phyloP scores from a whole-genome alignment of 441 rosid species.

The Populus tomentosa region DNA sequence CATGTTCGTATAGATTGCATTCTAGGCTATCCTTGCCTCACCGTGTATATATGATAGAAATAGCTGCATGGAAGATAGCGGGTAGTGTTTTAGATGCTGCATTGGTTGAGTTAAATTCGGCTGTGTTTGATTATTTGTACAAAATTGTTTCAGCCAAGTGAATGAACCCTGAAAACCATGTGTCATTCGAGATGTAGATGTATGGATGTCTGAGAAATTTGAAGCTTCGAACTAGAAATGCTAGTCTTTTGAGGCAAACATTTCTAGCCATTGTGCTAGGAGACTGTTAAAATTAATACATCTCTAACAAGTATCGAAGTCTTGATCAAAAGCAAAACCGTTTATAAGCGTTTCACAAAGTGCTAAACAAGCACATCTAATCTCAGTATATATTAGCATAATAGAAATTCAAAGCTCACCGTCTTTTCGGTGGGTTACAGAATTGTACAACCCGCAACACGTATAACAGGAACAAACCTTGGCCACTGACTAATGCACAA shows the following conservation, averaged over 20 bases:
- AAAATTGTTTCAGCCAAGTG: neutral
- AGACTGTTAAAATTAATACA: neutral
- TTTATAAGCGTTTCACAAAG: neutral
- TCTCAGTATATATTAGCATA: neutral
- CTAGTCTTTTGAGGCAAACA: neutral
- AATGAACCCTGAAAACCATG: neutral
- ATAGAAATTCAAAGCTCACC: neutral
- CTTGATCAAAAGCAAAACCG: neutral
- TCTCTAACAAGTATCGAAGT: neutral
- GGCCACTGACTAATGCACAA: neutral
- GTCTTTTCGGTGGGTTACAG: neutral
- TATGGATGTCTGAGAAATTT: neutral
- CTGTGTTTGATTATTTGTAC: neutral
- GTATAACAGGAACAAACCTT: neutral
- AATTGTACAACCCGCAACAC: neutral
- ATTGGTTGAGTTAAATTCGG: neutral
- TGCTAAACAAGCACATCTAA: conserved; percentile 1
- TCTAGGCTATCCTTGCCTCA: neutral
- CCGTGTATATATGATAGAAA: conserved; percentile 3
- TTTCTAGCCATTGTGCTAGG: neutral
- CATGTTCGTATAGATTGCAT: neutral
- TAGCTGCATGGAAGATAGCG: no score
- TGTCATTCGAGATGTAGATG: neutral
- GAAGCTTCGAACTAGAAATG: neutral
- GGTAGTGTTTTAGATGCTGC: neutral